Conservation (phyloP, 352 stramenopile genomes). For the Peronospora tabacina region DNA sequence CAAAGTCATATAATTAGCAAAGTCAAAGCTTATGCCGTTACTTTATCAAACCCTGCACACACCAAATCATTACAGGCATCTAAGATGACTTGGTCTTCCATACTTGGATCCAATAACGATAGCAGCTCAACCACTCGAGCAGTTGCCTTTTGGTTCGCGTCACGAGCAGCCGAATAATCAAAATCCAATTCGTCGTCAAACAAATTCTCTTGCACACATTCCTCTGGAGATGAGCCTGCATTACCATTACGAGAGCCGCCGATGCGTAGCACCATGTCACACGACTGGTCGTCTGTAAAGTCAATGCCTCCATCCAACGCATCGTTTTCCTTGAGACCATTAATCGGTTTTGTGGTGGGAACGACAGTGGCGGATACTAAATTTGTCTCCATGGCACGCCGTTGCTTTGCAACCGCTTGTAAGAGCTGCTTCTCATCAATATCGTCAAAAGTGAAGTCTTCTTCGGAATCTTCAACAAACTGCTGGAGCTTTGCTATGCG, state of each 20-base stretch:
- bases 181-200: slow-evolving; percentile 84
- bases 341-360: slow-evolving; percentile 13
- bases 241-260: slow-evolving; percentile 16
- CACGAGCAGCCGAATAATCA: slow-evolving; percentile 60
- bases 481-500: slow-evolving; percentile 58
- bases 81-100: slow-evolving; percentile 81
- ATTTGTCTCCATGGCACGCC: slow-evolving; percentile 14
- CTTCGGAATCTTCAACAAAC: slow-evolving; percentile 68
- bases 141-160: slow-evolving; percentile 74
- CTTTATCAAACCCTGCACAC: not conserved
- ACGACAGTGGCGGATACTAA: slow-evolving; percentile 12
- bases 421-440: slow-evolving; percentile 62
- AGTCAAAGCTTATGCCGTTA: too few relatives aligned
- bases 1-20: not conserved
- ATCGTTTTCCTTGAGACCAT: slow-evolving; percentile 26
- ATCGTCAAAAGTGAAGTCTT: slow-evolving; percentile 56
- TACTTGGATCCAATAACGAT: slow-evolving; percentile 71
- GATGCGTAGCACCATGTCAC: slow-evolving; percentile 20
- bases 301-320: slow-evolving; percentile 20
- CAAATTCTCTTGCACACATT: slow-evolving; percentile 44
- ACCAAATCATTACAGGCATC: slow-evolving; percentile 72
- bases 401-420: slow-evolving; percentile 35
- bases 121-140: slow-evolving; percentile 67
- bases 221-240: slow-evolving; percentile 20
- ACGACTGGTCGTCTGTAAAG: slow-evolving; percentile 17